Percentiles rank a stretch among this genome's conserved stretches.
Conservation (phyloP, 352 stramenopile species). For the Phytophthora pistaciae region DNA sequence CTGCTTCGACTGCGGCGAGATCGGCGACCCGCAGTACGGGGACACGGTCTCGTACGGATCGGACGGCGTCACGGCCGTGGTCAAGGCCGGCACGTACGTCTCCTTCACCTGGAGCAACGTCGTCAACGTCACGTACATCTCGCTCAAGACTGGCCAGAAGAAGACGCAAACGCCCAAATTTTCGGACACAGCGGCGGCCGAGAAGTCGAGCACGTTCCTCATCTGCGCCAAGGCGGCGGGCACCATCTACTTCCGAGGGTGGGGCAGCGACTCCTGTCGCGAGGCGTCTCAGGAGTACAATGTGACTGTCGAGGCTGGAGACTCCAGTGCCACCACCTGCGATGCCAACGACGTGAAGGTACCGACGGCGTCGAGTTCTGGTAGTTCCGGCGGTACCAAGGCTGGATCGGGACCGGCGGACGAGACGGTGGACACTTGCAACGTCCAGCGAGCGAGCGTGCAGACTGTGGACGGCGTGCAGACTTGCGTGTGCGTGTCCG, state of each 20-base stretch:
- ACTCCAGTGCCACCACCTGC: conserved; percentile 34
- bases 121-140: conserved; percentile 70
- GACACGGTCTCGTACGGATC: conserved; percentile 39
- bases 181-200: conserved; percentile 39
- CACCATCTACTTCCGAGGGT: conserved; percentile 68
- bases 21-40: conserved; percentile 42
- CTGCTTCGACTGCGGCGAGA: conserved; percentile 72
- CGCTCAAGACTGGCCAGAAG: conserved; percentile 70
- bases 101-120: conserved; percentile 60
- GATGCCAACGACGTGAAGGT: conserved; percentile 24
- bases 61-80: conserved; percentile 63
- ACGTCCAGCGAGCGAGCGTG: conserved; percentile 57
- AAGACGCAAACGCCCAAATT: conserved; percentile 65
- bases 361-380: conserved; percentile 5
- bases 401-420: conserved; percentile 25
- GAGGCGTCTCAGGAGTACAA: conserved; percentile 59
- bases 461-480: conserved; percentile 44
- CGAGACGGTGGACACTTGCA: conserved; percentile 52
- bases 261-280: conserved; percentile 60
- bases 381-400: background rate
- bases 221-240: conserved; percentile 66
- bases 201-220: conserved; percentile 55
- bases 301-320: conserved; percentile 49
- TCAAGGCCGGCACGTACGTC: conserved; percentile 60
- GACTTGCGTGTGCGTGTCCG: conserved; percentile 64